A percentile compares a stretch with the other conserved stretches of the same genome.
Conservation (phyloP, 2,329 filamentous ascomycete species). For the Teratosphaeria destructans region DNA sequence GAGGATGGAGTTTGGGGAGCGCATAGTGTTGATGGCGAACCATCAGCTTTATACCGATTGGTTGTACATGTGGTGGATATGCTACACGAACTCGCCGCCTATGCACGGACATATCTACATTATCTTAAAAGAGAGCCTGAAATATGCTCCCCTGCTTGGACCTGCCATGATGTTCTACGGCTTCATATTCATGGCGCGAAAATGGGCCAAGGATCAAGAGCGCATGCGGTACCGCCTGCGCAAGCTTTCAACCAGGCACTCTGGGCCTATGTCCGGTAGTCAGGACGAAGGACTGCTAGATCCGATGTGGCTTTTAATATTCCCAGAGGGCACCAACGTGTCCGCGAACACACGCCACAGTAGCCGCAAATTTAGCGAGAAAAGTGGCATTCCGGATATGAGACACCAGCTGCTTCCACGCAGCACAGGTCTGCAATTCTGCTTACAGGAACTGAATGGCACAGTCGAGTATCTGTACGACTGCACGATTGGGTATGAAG, state of each 20-base stretch:
- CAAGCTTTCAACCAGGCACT: slow-evolving; percentile 51
- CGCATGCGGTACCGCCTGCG: slow-evolving; percentile 63
- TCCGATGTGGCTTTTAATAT: slow-evolving; percentile 85
- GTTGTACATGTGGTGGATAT: slow-evolving; percentile 90
- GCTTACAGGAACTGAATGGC: slow-evolving; percentile 61
- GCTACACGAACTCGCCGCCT: slow-evolving; percentile 53
- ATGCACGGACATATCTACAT: slow-evolving; percentile 85
- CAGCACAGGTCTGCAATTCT: slow-evolving; percentile 72
- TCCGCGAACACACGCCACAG: slow-evolving; percentile 60
- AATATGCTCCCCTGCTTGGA: slow-evolving; percentile 71
- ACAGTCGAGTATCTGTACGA: slow-evolving; percentile 79
- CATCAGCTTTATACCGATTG: slow-evolving; percentile 71
- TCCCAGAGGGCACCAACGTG: slow-evolving; percentile 79
- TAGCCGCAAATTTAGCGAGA: slow-evolving; percentile 66
- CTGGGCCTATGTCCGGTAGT: slow-evolving; percentile 27
- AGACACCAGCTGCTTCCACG: slow-evolving; percentile 66
- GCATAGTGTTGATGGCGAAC: slow-evolving; percentile 73
- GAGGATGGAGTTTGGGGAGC: slow-evolving; percentile 67
- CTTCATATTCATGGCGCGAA: slow-evolving; percentile 89
- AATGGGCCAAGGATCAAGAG: slow-evolving; percentile 70
- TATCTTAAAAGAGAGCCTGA: slow-evolving; percentile 78
- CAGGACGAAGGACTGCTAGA: slow-evolving; percentile 17
- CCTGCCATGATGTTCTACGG: slow-evolving; percentile 76
- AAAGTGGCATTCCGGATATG: slow-evolving; percentile 58
- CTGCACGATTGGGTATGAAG: slow-evolving; percentile 92